Base-by-base conservation (phyloP, 768 basidiomycete species). In the Pleurotus tuber-regium region DNA sequence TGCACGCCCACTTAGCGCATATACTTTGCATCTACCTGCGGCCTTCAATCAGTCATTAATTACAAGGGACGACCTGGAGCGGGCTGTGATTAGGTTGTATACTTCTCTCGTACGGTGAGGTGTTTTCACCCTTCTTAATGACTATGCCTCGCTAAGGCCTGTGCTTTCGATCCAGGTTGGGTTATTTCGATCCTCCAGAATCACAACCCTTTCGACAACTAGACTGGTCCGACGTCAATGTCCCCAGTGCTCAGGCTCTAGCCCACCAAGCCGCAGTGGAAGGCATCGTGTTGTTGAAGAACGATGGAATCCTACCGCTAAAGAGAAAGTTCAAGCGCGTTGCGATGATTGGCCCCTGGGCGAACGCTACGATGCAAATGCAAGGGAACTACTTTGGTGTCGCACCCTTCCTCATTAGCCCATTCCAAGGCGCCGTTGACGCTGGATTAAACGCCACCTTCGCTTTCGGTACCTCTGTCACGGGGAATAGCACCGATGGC, bases 271-370 rank as follows among this genome's bases (percentile, higher is more conserved):
- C 76, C 26, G 80, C 80, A 2, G 64, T 74, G 3, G 77, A 81
- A 59, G 78, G 80, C n/a, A 72, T 82, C 3, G 80, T 80, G 14
- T 68, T 86, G 3, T 67, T 86, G 14, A 86, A 86, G 70, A 87
- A 86, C 58, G 80, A 83, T 51, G 77, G 76, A 11, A 74, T 72
- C 4, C 67, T 87, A 2, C 85, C 84, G 2, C 66, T 86, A 33
- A 67, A 71, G n/a, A 58, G 60, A 1, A 67, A 64, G 0, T 63
- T 75, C 51, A 78, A 73, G 50, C 77, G 69, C 6, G 61, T 87
- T n/a, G 83, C 82, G 4, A 60, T 86, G 36, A 72, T 86, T 49
- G 84, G 86, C 0, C 82, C 81, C 2, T 81, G 73, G 72, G 77
- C 74, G 4, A 78, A 79, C 56, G 80, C 80, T 2, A 83, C 81